phyloP scores from a whole-genome alignment of 176 grass and related monocot genomes.

The Musa itinerans region DNA sequence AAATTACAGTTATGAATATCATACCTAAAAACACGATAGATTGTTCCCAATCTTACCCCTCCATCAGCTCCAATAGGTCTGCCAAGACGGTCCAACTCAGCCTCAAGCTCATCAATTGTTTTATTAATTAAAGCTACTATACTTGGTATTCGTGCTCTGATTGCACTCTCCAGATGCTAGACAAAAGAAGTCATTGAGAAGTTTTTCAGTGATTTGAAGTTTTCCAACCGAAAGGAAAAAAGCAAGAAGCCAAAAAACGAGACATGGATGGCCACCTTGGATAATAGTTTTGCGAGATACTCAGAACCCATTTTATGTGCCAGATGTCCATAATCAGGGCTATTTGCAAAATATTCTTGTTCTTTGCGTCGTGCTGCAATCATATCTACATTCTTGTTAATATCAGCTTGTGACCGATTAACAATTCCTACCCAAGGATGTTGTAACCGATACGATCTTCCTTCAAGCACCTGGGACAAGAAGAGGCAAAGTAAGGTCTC shows the following conservation, averaged over 20 bases:
- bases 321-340: constrained; percentile 93
- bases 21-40: constrained; percentile 9
- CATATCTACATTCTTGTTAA: constrained; percentile 99
- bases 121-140: constrained; percentile 97
- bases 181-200: constrained; percentile 12
- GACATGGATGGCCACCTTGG: constrained; percentile 36
- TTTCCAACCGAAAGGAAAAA: neutral
- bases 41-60: constrained; percentile 54
- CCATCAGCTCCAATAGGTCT: constrained; percentile 84
- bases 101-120: constrained; percentile 98
- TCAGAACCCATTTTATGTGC: constrained; percentile 99
- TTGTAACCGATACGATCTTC: constrained; percentile 89
- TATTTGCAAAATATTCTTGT: constrained; percentile 85
- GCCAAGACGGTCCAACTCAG: constrained; percentile 84
- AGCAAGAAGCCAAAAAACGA: neutral
- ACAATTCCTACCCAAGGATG: constrained; percentile 98
- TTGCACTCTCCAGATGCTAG: constrained; percentile 89
- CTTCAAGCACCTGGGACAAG: constrained; percentile 77
- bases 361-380: constrained; percentile 83
- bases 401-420: constrained; percentile 99
- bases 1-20: neutral
- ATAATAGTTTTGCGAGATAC: constrained; percentile 97
- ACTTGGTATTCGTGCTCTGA: constrained; percentile 95
- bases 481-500: constrained; percentile 7
- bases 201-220: neutral